Base-by-base conservation (phyloP, 805 yeast species). In the Metschnikowia vanudenii region DNA sequence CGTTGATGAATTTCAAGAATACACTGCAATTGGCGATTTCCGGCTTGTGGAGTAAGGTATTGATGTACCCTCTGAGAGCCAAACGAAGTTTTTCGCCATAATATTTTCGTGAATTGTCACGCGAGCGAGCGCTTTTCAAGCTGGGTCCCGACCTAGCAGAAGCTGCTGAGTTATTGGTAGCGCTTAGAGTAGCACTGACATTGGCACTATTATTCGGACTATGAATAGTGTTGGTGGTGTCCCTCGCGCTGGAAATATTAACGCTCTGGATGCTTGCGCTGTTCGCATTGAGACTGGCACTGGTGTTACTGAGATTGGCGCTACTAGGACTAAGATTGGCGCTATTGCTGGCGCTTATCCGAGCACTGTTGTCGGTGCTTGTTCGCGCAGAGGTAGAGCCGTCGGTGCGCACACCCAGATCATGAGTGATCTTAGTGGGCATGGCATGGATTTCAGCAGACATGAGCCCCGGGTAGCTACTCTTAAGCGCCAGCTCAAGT, bases 71-170 rank as follows among this genome's bases (percentile, higher is more conserved):
- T 39, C 97, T 73, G 37, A 92, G 71, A 0, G 95, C 79, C 9
- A 89, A 73, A 36, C 98, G 71, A 54, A 88, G 76, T 53, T 81
- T 83, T 62, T 92, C 98, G 24, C 95, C 75, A 2, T 82, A 78
- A 26, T 87, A 69, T 31, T 60, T 47, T 20, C 36, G 13, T 19
- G 47, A 24, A 24, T 11, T 26, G n/a, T 22, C 39, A 20, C 32
- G 40, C 14, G 29, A 18, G 2, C 24, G 39, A 18, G 26, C 37
- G 3, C 17, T 24, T 14, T 26, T 22, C 4, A 14, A 13, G 14
- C 18, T 24, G 12, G 24, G 4, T 10, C 35, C 42, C 8, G 28
- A 12, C 7, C 9, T 33, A 5, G 34, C n/a, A 11, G 29, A 29
- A 3, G 28, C 12, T 14, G 17, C 24, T 12, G 37, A 24, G 14